phyloP scores from a whole-genome alignment of 2,329 filamentous ascomycete genomes.

The Claviceps quebecensis region DNA sequence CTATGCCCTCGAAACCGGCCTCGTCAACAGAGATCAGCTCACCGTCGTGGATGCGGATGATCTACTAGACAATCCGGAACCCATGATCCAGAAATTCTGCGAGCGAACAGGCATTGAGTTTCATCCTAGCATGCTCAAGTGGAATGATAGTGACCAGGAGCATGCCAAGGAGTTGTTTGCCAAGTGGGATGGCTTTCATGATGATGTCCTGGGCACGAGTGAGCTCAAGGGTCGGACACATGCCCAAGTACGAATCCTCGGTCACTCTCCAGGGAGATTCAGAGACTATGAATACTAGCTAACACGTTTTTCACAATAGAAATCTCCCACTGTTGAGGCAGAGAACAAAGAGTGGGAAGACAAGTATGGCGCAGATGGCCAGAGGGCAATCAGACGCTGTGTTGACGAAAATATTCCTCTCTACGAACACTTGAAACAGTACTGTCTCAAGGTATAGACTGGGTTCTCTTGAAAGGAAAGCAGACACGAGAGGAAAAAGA shows the following conservation, averaged over 20 bases:
- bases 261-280: neutral
- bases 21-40: constrained; percentile 61
- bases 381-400: constrained; percentile 53
- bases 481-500: neutral
- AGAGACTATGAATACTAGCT: neutral
- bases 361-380: constrained; percentile 60
- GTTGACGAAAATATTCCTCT: constrained; percentile 59
- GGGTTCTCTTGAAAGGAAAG: neutral
- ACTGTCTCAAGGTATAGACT: constrained; percentile 48
- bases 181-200: constrained; percentile 96
- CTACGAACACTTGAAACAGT: constrained; percentile 73
- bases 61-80: constrained; percentile 69
- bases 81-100: constrained; percentile 67
- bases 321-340: constrained; percentile 47
- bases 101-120: constrained; percentile 67
- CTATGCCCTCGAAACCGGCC: constrained; percentile 54
- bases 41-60: constrained; percentile 92
- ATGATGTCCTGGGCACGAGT: constrained; percentile 78
- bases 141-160: constrained; percentile 65
- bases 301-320: constrained; percentile 24
- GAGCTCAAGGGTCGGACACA: constrained; percentile 57
- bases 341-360: constrained; percentile 58
- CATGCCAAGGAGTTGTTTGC: constrained; percentile 66
- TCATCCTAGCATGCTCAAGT: constrained; percentile 63
- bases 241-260: constrained; percentile 36